A percentile compares a stretch with the other conserved stretches of the same genome.
phyloP scores from a whole-genome alignment of 305 asterid species.

The Rubia balearica region DNA sequence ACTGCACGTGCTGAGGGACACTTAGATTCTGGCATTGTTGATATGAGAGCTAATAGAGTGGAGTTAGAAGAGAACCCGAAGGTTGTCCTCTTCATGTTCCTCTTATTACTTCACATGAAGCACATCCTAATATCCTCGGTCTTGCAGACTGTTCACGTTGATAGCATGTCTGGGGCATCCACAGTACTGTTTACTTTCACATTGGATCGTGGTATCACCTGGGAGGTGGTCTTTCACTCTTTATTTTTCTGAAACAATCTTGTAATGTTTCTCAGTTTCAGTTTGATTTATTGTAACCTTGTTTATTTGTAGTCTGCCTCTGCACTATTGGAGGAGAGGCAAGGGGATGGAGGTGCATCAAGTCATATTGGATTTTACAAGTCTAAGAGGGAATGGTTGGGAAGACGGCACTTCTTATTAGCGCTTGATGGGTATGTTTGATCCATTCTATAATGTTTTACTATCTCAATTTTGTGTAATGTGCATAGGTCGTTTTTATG shows the following conservation, averaged over 20 bases:
- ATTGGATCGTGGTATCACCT: constrained; percentile 86
- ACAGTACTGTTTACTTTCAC: constrained; percentile 83
- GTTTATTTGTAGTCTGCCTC: constrained; percentile 60
- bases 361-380: constrained; percentile 70
- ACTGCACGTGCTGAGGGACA: constrained; percentile 86
- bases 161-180: constrained; percentile 86
- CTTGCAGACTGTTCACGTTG: constrained; percentile 91
- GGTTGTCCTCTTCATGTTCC: constrained; percentile 38
- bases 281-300: constrained; percentile 9
- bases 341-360: constrained; percentile 56
- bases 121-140: constrained; percentile 25
- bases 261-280: constrained; percentile 7
- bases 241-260: constrained; percentile 5
- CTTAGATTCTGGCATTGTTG: constrained; percentile 93
- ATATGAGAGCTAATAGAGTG: constrained; percentile 71
- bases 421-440: constrained; percentile 69
- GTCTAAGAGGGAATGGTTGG: constrained; percentile 98
- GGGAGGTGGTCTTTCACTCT: constrained; percentile 58
- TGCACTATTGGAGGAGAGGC: constrained; percentile 71
- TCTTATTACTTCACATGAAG: constrained; percentile 25
- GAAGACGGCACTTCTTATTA: constrained; percentile 72
- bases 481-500: background rate
- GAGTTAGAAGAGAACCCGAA: constrained; percentile 74
- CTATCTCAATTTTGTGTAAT: background rate
- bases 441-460: background rate